These are phyloP conservation scores for Aspergillus jensenii DNA, from an alignment of 2,329 filamentous ascomycete species.

Conservation along the genomic window DNA sequence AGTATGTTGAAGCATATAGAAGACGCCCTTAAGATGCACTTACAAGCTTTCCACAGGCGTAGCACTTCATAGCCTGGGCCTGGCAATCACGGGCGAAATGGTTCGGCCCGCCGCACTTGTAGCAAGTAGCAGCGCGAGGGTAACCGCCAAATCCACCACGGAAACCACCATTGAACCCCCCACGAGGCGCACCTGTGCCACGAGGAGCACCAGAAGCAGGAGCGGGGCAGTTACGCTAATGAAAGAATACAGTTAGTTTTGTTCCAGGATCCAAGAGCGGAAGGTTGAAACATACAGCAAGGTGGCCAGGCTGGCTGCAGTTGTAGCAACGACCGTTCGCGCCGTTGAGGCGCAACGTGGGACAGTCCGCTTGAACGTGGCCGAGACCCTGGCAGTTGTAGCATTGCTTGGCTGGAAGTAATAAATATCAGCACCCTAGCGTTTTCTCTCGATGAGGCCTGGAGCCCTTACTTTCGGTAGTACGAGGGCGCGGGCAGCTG, in stretches of 20 bases:
- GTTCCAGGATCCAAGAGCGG: neutral
- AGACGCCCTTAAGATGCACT: conserved; percentile 17
- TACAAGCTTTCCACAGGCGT: conserved; percentile 86
- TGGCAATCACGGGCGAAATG: conserved; percentile 98
- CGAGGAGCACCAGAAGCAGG: conserved; percentile 65
- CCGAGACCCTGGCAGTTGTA: conserved; percentile 99
- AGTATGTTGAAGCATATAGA: neutral
- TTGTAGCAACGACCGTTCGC: conserved; percentile 90
- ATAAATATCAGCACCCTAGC: conserved; percentile 18
- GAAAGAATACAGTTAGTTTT: conserved; percentile 3
- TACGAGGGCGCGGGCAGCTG: conserved; percentile 92
- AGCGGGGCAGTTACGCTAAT: conserved; percentile 77
- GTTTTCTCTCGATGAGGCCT: conserved; percentile 5
- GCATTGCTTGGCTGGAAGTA: conserved; percentile 82
- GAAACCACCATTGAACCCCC: conserved; percentile 59
- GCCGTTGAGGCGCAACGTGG: conserved; percentile 87
- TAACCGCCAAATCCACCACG: conserved; percentile 70
- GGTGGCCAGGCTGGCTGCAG: conserved; percentile 88
- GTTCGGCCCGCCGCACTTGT: conserved; percentile 81
- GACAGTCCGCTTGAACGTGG: conserved; percentile 98
- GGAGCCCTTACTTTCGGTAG: conserved; percentile 72
- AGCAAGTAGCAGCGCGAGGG: conserved; percentile 62
- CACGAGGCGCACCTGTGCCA: conserved; percentile 66
- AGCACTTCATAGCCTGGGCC: conserved; percentile 98
- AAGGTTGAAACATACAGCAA: conserved; percentile 65